Evolutionary conservation across 73 alveolate genomes (phyloP).

Genomic region (Durusdinium trenchii): DNA sequence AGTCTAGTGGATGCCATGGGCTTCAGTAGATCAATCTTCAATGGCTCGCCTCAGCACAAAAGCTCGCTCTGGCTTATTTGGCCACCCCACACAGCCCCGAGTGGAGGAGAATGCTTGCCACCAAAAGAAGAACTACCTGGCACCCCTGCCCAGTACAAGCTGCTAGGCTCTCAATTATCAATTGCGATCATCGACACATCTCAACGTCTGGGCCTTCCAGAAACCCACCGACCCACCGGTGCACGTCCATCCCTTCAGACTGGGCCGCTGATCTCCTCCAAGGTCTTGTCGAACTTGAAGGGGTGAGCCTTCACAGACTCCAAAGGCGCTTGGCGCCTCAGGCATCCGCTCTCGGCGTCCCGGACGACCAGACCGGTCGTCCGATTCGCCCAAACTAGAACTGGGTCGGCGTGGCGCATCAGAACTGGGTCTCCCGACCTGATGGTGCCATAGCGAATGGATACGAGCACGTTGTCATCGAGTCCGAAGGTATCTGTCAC

Average conservation of each 20-base stretch:
- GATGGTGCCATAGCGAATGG: slow-evolving; percentile 90
- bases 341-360: not conserved
- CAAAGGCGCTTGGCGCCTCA: slow-evolving; percentile 92
- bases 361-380: not conserved
- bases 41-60: slow-evolving; percentile 36
- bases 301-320: slow-evolving; percentile 90
- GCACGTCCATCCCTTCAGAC: too few species aligned
- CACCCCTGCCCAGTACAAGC: too few species aligned
- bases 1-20: slow-evolving; percentile 73
- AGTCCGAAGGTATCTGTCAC: slow-evolving; percentile 90
- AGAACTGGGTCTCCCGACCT: not conserved
- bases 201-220: not conserved
- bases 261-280: slow-evolving; percentile 63
- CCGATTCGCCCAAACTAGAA: not conserved
- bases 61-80: too few species aligned
- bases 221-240: not conserved
- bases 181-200: too few species aligned
- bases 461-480: slow-evolving; percentile 53
- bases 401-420: not conserved
- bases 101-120: too few species aligned
- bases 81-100: too few species aligned
- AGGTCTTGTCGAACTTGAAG: slow-evolving; percentile 60
- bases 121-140: too few species aligned
- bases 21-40: slow-evolving; percentile 75
- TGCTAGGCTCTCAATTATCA: too few species aligned